Evolutionary conservation across 2,329 filamentous ascomycete species (phyloP).

Genomic region (Ophiostoma novo-ulmi): DNA sequence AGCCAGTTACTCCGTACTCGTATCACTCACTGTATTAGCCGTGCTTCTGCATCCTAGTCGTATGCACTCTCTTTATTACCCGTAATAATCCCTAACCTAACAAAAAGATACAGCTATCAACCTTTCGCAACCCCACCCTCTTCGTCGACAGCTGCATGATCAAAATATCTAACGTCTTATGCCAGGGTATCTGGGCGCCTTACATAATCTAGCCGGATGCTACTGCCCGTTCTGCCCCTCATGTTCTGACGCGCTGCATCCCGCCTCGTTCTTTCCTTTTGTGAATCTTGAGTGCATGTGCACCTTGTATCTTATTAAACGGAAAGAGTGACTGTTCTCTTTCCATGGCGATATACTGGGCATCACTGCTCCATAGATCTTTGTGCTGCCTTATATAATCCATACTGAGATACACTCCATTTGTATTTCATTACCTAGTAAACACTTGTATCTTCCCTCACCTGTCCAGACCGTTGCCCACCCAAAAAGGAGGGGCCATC

Average conservation of each 20-base stretch:
- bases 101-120: background rate
- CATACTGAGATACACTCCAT: background rate
- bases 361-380: background rate
- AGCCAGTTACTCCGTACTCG: background rate
- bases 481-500: conserved; percentile 17
- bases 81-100: background rate
- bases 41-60: background rate
- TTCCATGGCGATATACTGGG: background rate
- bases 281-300: background rate
- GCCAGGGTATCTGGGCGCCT: background rate
- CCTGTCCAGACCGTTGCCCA: conserved; percentile 13
- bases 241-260: conserved; percentile 7
- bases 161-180: background rate
- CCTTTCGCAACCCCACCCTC: background rate
- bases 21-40: background rate
- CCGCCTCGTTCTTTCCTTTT: background rate
- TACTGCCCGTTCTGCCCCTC: conserved; percentile 7
- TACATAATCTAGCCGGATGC: background rate
- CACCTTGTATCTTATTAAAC: background rate
- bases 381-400: background rate
- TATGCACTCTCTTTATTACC: background rate
- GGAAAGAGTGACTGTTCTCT: background rate
- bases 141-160: background rate
- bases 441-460: background rate
- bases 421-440: background rate